Base-by-base conservation (phyloP, 805 yeast genomes). In the Pichia insulana region DNA sequence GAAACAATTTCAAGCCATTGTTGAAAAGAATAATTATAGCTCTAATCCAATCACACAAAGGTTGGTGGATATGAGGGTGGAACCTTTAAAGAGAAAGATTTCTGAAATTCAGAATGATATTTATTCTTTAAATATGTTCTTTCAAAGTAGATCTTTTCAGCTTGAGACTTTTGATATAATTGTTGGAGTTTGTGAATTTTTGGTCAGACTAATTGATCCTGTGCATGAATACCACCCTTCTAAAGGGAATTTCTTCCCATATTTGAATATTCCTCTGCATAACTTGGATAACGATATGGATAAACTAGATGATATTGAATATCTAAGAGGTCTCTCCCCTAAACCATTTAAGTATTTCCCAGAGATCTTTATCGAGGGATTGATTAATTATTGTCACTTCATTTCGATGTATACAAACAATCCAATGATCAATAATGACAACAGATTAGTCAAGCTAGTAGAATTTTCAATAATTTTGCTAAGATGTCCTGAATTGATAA, bases 361-460 rank as follows among this genome's bases (percentile, higher is more conserved):
- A 0, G 97, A 92, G 59, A 85, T 76, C 54, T 69, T 83, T 37
- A 62, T 92, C 15, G 97, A 92, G 56, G 92, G 94, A 2, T 71
- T 85, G 11, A 72, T 89, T 26, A 79, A 78, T 52, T 85, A 80
- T 57, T 70, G 84, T 44, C 75, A 78, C 45, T 78, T 75, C 54
- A 70, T 83, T 53, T 68, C 77, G 12, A 69, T 71, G 53, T 76
- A 69, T 59, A 59, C 71, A 52, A 64, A 71, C 39, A 74, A 76
- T 58, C 83, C 86, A 46, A 58, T 83, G 65, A 63, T 74, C 25
- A 61, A 62, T 31, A 78, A 73, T 49, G 60, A 69, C 38, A 69
- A 69, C 13, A 75, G 82, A 50, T 58, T 82, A 40, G 63, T 67
- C 28, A 63, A 69, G 7, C 74, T 84, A 49, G 75, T 85, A 36